Conservation (phyloP, 2,329 filamentous ascomycete species). For the Monosporascus cannonballus region DNA sequence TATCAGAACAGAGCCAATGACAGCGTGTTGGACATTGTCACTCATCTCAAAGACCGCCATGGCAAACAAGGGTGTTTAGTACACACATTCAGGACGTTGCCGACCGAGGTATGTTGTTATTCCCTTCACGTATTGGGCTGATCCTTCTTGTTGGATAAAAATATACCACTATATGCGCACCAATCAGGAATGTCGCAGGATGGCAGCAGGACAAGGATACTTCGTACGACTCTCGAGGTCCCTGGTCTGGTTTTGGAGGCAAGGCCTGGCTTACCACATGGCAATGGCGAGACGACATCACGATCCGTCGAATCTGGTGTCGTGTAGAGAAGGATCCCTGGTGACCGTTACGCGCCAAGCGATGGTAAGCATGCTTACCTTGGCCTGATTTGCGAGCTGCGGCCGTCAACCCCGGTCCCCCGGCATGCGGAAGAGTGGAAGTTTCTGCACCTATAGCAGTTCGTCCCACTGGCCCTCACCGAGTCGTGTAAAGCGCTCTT, state of each 20-base stretch:
- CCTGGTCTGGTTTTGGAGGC: not conserved
- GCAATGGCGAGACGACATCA: not conserved
- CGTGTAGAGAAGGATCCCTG: not conserved
- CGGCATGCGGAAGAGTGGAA: slow-evolving; percentile 6
- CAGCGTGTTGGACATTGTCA: too few relatives aligned
- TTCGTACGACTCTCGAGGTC: not conserved
- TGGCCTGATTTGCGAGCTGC: not conserved
- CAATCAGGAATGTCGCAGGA: not conserved
- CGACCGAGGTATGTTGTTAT: too few relatives aligned
- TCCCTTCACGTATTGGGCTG: not conserved
- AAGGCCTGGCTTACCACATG: not conserved
- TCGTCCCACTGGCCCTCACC: not conserved
- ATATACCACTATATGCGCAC: not conserved
- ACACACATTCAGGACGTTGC: too few relatives aligned
- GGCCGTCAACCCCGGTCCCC: slow-evolving; percentile 5
- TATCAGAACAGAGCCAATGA: too few relatives aligned
- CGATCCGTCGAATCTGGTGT: not conserved
- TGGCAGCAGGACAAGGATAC: too few relatives aligned
- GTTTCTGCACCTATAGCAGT: slow-evolving; percentile 16
- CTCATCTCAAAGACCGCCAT: too few relatives aligned
- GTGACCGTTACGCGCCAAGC: not conserved
- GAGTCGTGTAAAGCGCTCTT: not conserved
- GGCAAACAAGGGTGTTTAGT: too few relatives aligned
- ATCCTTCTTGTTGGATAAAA: not conserved
- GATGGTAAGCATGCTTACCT: not conserved